Evolutionary conservation across 2,329 filamentous ascomycete genomes (phyloP), one percentile per base, ranked within the genome.

Genomic region (Tricladium varicosporioides): DNA sequence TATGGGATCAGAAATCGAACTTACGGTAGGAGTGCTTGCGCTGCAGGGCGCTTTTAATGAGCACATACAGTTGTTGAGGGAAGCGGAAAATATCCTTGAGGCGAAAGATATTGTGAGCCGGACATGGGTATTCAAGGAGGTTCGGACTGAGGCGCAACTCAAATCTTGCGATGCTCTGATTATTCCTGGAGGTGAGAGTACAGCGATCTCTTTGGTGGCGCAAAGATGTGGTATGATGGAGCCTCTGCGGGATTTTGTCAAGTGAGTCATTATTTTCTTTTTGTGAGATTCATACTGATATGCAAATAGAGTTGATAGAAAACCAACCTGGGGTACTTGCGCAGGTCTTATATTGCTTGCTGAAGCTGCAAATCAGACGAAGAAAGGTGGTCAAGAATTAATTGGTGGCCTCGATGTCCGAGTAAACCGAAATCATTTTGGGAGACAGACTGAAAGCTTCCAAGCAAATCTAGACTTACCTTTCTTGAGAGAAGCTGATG

Each of bases 311-410:
- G 77, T 89, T 43, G 77, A 84, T 52, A 84, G 88, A 64, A 92
- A 89, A 65, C 92, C 92, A 10, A 90, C 89, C 19, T 99, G 93
- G 93, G 94, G 94, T 56, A 97, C 94, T 16, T 99, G 94, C 72
- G 94, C 94, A 11, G 94, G 94, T 9, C 81, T 97, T 56, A 97
- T 99, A 65, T 78, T 97, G 49, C 85, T 99, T 50, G 88, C 92
- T 1, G 89, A 96, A 68, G 86, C 88, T 57, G 93, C 92, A 50
- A 96, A 93, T 71, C 84, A 87, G 60, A 92, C 90, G 40, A 97
- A 97, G 72, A 86, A 89, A 67, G 92, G 91, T 45, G 93, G 93
- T 0, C 94, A 97, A 73, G 91, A 96, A 58, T 81, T 97, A 53
- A 91, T 99, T 60, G 94, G 94, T 13, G 94, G 94, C 2, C 80